Evolutionary conservation across 306 rosid species (phyloP), one percentile per base, ranked within the genome.

Genomic region (Trifolium pratense): DNA sequence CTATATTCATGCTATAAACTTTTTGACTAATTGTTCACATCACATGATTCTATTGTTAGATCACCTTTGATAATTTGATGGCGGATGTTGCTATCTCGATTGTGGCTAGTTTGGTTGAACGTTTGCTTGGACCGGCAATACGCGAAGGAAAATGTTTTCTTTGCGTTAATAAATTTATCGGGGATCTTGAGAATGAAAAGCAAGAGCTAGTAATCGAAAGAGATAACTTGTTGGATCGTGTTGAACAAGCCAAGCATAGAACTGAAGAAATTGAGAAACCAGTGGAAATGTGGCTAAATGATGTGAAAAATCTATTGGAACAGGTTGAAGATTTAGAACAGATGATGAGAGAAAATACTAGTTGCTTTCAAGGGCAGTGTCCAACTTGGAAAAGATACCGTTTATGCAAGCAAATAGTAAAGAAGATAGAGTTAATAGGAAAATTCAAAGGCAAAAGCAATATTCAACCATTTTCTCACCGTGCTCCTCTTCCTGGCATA

Each of bases 371-470:
- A 48, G 76, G 71, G 9, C n/a, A 21, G 14, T 32, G 34, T 76
- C 69, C 80, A 13, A 68, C 42, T 8, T 58, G 52, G 75, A 68
- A 66, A 57, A 68, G 62, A 34, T 58, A 68, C n/a, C 20, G 43
- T 59, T 31, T 68, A 6, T 68, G 80, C 60, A 59, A 68, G 56
- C 9, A 77, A 77, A 77, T 68, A 62, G 29, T 10, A 7, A 40
- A 59, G 29, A 55, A 59, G 53, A 59, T 1, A 15, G 42, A 59
- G 7, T 17, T n/a, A n/a, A 59, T 77, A 0, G 4, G 5, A 17
- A 29, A 34, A 4, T 15, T 77, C 14, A 77, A 77, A 58, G 60
- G 66, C 0, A 43, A 21, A 3, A 34, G 69, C 63, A 58, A 58
- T 9, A 62, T 62, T 62, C 26, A 17, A 0, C 43, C 63, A 6